Percentiles rank a stretch among this genome's conserved stretches.
Evolutionary conservation across 768 basidiomycete genomes (phyloP).

Genomic region (Suillus placidus): DNA sequence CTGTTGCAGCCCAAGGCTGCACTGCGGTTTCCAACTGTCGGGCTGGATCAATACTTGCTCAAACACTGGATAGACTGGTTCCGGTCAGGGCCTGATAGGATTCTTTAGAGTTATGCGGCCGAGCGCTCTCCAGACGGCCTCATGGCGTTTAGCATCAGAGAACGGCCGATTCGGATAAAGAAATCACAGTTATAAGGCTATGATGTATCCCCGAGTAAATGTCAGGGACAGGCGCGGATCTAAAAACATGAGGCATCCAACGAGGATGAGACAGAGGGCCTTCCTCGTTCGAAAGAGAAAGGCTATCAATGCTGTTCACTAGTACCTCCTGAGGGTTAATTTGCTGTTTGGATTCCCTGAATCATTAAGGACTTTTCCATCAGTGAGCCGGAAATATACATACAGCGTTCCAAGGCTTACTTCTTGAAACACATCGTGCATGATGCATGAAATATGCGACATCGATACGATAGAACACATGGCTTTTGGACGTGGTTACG

Average conservation of each 20-base stretch:
- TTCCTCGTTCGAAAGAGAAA: neutral
- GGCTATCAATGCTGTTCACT: neutral
- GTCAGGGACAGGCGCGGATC: neutral
- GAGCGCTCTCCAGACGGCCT: neutral
- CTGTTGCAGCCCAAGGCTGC: neutral
- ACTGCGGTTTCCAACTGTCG: neutral
- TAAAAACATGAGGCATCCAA: slow-evolving; percentile 1
- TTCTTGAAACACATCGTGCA: neutral
- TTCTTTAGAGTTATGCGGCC: neutral
- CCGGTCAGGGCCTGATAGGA: neutral
- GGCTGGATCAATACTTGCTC: neutral
- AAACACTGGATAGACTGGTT: neutral
- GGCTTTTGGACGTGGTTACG: neutral
- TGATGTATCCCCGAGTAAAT: neutral
- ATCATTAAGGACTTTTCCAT: neutral
- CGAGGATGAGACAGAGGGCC: neutral
- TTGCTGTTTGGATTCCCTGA: neutral
- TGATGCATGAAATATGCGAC: neutral
- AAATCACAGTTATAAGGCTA: neutral
- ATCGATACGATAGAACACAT: neutral
- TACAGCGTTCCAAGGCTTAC: neutral
- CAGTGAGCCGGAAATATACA: neutral
- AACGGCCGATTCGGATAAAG: neutral
- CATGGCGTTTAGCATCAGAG: neutral
- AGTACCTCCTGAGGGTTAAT: neutral